phyloP scores from a whole-genome alignment of 768 basidiomycete species.

The Kwoniella dendrophila region DNA sequence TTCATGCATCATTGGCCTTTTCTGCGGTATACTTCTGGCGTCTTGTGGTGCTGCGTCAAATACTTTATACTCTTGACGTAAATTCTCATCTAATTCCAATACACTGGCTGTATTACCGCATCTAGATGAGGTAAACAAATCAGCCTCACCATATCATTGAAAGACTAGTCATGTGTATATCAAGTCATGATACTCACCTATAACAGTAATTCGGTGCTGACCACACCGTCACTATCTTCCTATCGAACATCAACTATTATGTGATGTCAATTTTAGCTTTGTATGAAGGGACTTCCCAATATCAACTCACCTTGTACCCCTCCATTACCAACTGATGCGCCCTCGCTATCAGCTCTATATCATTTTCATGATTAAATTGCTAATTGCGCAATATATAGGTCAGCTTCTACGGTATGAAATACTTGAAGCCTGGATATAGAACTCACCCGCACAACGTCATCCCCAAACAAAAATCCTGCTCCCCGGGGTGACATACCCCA shows the following conservation, averaged over 20 bases:
- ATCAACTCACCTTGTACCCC: conserved; percentile 68
- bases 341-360: conserved; percentile 81
- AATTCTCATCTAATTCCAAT: conserved; percentile 86
- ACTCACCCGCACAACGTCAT: conserved; percentile 72
- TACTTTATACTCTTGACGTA: conserved; percentile 86
- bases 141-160: not conserved
- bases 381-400: not conserved
- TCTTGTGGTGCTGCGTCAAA: conserved; percentile 79
- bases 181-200: conserved; percentile 64
- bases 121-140: conserved; percentile 57
- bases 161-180: conserved; percentile 20
- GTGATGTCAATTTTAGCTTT: not conserved
- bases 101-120: conserved; percentile 94
- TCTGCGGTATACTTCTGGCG: conserved; percentile 55
- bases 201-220: conserved; percentile 98
- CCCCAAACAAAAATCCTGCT: conserved; percentile 93
- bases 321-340: conserved; percentile 99
- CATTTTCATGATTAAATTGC: conserved; percentile 88
- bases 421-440: conserved; percentile 43
- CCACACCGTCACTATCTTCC: conserved; percentile 95
- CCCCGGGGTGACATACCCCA: conserved; percentile 97
- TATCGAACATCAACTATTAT: conserved; percentile 80
- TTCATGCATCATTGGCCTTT: conserved; percentile 55
- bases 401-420: not conserved
- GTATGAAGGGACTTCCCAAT: not conserved